Base-by-base conservation (phyloP, 192 early-diverging fungal species). In the Coemansia sp. region DNA sequence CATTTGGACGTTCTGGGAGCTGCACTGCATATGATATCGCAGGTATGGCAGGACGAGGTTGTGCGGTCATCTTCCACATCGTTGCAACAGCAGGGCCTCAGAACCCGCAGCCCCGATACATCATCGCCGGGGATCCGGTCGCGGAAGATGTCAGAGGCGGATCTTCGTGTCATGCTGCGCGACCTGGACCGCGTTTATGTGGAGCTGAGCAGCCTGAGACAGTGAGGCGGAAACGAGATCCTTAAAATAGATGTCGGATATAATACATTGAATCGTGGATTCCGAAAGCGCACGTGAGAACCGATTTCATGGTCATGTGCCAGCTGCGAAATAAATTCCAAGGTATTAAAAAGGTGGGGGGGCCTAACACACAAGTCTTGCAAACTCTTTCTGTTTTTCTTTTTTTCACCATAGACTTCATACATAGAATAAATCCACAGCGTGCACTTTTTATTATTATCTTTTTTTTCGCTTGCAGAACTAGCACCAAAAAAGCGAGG, bases 31-130 rank as follows among this genome's bases (percentile, higher is more conserved):
- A 62, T 62, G 0, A 35, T 80, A 34, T 64, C 77, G 36, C 67
- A 66, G 16, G 72, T 68, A 2, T 80, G 77, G 77, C 77, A 80
- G 63, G 77, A 80, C 52, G 77, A 80, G 65, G 69, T 72, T 5
- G 61, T 71, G 9, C 23, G 66, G 11, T 30, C 55, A 34, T 66
- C 75, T 4, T 46, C 61, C 30, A 21, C 41, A 20, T 44, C 36
- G 41, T 35, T 38, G 18, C 45, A 62, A 36, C 53, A 39, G 21
- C 38, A 45, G 26, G 7, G 55, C 45, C 45, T 36, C 6, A 52
- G 49, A 52, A 24, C 21, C 5, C 56, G 33, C 33, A 58, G 34
- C 23, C 12, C 33, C 34, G 56, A 58, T 58, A n/a, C 34, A 24
- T 52, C 49, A 14, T 52, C 49, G 49, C 23, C 49, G n/a, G 65